Base-by-base conservation (phyloP, 2,329 filamentous ascomycete genomes). In the Venturia carpophila region DNA sequence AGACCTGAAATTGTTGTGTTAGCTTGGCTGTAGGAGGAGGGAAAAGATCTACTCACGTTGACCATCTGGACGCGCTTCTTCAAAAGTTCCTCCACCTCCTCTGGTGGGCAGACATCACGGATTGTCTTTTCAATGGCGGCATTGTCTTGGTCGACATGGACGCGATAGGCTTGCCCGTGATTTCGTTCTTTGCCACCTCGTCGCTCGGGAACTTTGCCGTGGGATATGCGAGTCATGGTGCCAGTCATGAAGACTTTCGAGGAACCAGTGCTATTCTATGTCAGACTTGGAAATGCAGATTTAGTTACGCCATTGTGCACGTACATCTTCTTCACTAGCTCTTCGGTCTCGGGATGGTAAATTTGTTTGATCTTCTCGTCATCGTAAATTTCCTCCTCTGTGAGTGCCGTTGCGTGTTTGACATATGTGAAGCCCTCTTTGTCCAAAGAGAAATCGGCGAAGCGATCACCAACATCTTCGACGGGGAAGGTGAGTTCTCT, bases 321-420 rank as follows among this genome's bases (percentile, higher is more conserved):
- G 21, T 66, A 75, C 74, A 69, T 74, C 62, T 76, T 71, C 67
- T 76, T 76, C 30, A 77, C 64, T 13, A 77, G 64, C 47, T 74
- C 67, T 43, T 72, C 72, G 2, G 41, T 66, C 43, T 65, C 65
- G 19, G 65, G 55, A 42, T 62, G 61, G n/a, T 66, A 66, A 34
- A 62, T 7, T 41, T 17, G n/a, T 9, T 9, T 61, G 19, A 66
- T 42, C n/a, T 60, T 61, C 39, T 60, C 63, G 4, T 56, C 30
- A 27, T 66, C 63, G 6, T 27, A 13, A 10, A 66, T 47, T 42
- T 66, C 65, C 10, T 27, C 30, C 52, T 37, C 52, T 4, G 1
- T 27, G 13, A 55, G 34, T 17, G 43, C 24, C 6, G 11, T 61
- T 5, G 42, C 39, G 21, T 61, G 60, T n/a, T 61, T 42, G 15